A percentile compares a stretch with the other conserved stretches of the same genome.
phyloP scores from a whole-genome alignment of 345 rosid genomes.

The Mercurialis annua region DNA sequence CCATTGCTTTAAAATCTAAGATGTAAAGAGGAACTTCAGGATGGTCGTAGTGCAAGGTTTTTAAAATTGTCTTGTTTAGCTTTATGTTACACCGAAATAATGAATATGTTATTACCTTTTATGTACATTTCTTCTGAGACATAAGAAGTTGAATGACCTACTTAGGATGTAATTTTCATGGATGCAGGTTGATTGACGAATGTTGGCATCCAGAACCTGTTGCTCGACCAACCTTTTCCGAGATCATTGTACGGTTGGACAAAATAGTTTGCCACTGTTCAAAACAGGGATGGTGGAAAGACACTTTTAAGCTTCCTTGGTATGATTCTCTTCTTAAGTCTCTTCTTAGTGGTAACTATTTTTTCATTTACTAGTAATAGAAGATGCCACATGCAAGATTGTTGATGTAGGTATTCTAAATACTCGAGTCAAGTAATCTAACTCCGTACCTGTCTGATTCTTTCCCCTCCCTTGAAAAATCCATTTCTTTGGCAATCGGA shows the following conservation, averaged over 20 bases:
- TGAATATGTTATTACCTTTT: neutral
- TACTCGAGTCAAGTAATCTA: neutral
- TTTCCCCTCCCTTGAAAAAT: neutral
- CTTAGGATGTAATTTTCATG: neutral
- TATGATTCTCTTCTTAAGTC: conserved; percentile 31
- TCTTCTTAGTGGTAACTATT: neutral
- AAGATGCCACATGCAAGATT: neutral
- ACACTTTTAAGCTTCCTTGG: conserved; percentile 94
- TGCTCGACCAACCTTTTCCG: conserved; percentile 69
- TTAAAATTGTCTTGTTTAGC: neutral
- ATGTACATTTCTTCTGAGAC: neutral
- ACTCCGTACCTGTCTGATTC: neutral
- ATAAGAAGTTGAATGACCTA: neutral
- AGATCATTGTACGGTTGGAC: conserved; percentile 77
- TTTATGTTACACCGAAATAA: neutral
- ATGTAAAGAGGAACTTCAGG: neutral
- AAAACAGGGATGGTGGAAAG: conserved; percentile 95
- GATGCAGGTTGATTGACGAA: conserved; percentile 78
- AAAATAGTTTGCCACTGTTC: conserved; percentile 65
- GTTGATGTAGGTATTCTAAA: neutral
- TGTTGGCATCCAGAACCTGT: conserved; percentile 70
- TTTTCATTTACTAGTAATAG: neutral
- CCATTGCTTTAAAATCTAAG: neutral
- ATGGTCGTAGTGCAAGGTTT: neutral
- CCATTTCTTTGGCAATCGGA: neutral